A percentile compares a stretch with the other conserved stretches of the same genome.
Conservation (phyloP, 129 eudicot genomes). For the Deinandra increscens region DNA sequence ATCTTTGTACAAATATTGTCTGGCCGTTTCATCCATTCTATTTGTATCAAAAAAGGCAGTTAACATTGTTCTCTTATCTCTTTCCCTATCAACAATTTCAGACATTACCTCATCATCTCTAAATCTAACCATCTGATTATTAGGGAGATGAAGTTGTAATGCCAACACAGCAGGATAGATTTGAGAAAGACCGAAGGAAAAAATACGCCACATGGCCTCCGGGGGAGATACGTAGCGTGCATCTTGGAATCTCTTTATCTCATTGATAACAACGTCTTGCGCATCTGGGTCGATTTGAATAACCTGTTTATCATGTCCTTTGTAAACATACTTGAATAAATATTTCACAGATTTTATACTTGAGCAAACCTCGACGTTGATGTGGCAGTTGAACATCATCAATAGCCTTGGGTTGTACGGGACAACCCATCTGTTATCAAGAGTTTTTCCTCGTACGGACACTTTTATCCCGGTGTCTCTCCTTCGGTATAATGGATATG, state of each 20-base stretch:
- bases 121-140: slow-evolving; percentile 14
- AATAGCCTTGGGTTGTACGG: too few relatives aligned
- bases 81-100: neutral
- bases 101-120: neutral
- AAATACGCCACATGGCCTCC: slow-evolving; percentile 21
- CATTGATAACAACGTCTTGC: neutral
- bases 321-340: too few relatives aligned
- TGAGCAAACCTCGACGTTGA: too few relatives aligned
- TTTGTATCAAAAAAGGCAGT: slow-evolving; percentile 17
- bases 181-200: slow-evolving; percentile 5
- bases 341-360: too few relatives aligned
- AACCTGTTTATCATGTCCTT: neutral
- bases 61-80: neutral
- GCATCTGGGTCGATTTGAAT: slow-evolving; percentile 1
- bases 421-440: too few relatives aligned
- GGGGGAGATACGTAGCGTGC: slow-evolving; percentile 14
- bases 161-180: slow-evolving; percentile 10
- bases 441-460: too few relatives aligned
- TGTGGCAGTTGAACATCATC: too few relatives aligned
- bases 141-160: neutral
- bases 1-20: neutral
- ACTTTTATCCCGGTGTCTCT: too few relatives aligned
- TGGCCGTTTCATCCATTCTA: neutral
- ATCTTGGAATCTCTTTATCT: neutral
- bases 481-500: too few relatives aligned